phyloP scores from a whole-genome alignment of 768 basidiomycete genomes.

The Boletus pseudo-olivaceus region DNA sequence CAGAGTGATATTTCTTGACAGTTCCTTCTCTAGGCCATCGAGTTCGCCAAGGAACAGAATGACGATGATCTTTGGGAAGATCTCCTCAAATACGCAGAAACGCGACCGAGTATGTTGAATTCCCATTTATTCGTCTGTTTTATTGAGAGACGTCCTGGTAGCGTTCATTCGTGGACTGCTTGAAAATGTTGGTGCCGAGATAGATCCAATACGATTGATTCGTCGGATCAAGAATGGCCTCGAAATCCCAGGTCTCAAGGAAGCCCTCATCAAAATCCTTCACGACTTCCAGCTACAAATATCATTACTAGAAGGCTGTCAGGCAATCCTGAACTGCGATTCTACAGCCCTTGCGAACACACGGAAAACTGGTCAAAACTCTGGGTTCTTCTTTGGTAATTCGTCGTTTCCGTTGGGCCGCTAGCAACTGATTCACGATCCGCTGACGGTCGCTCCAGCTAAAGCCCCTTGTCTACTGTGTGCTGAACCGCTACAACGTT shows the following conservation, averaged over 20 bases:
- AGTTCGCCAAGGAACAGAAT: conserved; percentile 95
- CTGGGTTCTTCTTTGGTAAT: conserved; percentile 78
- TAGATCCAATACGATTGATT: conserved; percentile 91
- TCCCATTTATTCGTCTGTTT: not conserved
- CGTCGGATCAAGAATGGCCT: conserved; percentile 93
- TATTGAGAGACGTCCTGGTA: conserved; percentile 25
- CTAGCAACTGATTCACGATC: not conserved
- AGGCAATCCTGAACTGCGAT: conserved; percentile 82
- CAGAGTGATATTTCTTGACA: not conserved
- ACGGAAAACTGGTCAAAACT: conserved; percentile 73
- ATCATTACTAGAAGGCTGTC: conserved; percentile 89
- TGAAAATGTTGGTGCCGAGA: conserved; percentile 95
- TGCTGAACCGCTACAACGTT: conserved; percentile 50
- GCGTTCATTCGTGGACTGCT: conserved; percentile 93
- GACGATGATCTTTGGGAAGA: conserved; percentile 99
- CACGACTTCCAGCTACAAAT: conserved; percentile 96
- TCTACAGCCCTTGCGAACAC: conserved; percentile 64
- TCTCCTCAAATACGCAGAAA: conserved; percentile 90
- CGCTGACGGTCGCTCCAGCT: conserved; percentile 37
- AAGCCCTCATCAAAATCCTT: conserved; percentile 92
- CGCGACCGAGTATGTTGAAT: conserved; percentile 65
- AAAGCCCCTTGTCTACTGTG: conserved; percentile 69
- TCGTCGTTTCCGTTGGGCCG: conserved; percentile 23
- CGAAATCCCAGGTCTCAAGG: conserved; percentile 93
- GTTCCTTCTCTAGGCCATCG: conserved; percentile 67